Evolutionary conservation across 257 asterid species (phyloP), one percentile per base, ranked within the genome.

Genomic region (Forsythia viridissima): DNA sequence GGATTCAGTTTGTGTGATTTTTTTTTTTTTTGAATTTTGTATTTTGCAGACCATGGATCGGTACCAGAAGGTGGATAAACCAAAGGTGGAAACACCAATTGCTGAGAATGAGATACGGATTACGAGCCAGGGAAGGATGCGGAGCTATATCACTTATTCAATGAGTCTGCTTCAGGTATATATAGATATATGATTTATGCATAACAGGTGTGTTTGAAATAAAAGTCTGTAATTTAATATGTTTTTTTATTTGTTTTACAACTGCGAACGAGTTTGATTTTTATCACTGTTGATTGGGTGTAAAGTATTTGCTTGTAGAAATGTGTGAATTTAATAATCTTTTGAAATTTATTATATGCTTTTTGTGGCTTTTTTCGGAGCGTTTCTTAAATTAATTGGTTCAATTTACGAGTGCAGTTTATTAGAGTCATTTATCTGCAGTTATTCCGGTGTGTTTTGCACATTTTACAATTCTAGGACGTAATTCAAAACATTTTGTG

Each of bases 81-180:
- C 96, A n/a, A 88, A 78, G 86, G 85, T 57, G 78, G 96, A 91
- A 63, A 80, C 86, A 13, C 85, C 92, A 3, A 89, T 91, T 73
- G 87, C 80, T 68, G 94, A 89, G 79, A 88, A 91, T 87, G 96
- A 91, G 80, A 89, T 91, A 73, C 84, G 93, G 75, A 88, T 89
- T 82, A 91, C 96, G 36, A 87, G 92, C 57, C 93, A 89, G 76
- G 94, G 96, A 46, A 85, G 92, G 89, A 87, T 91, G 91, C 80
- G 94, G 44, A 91, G 82, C 81, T 89, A 88, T 88, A 91, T 91
- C 85, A 89, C 91, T 30, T 91, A 91, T 79, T 94, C 92, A 13
- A 83, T 86, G 84, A 83, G 80, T 81, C 92, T 91, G 82, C 92
- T 91, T 83, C 96, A 89, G 94, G 96, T 81, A 65, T 76, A 20